phyloP scores from a whole-genome alignment of 1,284 basidiomycete species.

The Singerocomus rubriflavus region DNA sequence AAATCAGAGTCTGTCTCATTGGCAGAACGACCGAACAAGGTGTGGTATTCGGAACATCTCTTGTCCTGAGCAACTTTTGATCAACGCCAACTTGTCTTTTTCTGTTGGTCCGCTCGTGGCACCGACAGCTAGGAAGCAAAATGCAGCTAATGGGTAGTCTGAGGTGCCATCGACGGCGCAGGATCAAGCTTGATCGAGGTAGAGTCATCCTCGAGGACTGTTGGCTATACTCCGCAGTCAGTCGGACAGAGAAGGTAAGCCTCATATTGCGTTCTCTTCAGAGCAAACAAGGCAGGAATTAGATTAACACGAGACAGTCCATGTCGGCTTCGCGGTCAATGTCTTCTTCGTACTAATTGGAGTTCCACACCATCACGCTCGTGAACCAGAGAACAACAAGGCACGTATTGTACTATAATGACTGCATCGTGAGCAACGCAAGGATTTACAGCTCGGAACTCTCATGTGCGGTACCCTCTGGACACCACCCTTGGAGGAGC shows the following conservation, averaged over 20 bases:
- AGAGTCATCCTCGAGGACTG: slow-evolving; percentile 14
- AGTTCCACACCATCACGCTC: slow-evolving; percentile 9
- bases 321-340: slow-evolving; percentile 6
- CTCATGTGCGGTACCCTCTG: slow-evolving; percentile 16
- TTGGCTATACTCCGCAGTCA: slow-evolving; percentile 11
- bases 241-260: background rate
- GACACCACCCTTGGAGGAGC: slow-evolving; percentile 6
- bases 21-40: slow-evolving; percentile 38
- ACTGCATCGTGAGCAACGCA: slow-evolving; percentile 20
- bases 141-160: slow-evolving; percentile 11
- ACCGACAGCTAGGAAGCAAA: slow-evolving; percentile 21
- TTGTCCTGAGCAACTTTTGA: slow-evolving; percentile 40
- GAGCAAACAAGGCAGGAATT: slow-evolving; percentile 7
- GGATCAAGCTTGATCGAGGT: slow-evolving; percentile 7
- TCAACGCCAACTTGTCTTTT: slow-evolving; percentile 13
- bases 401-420: slow-evolving; percentile 14
- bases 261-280: slow-evolving; percentile 12
- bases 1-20: slow-evolving; percentile 22
- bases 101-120: slow-evolving; percentile 23
- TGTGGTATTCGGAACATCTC: slow-evolving; percentile 29
- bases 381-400: background rate
- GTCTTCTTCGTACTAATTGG: background rate
- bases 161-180: slow-evolving; percentile 20
- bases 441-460: slow-evolving; percentile 22
- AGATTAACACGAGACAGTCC: background rate